Conservation (phyloP, 495 filamentous ascomycete species). For the Penicillium ochrochloron region DNA sequence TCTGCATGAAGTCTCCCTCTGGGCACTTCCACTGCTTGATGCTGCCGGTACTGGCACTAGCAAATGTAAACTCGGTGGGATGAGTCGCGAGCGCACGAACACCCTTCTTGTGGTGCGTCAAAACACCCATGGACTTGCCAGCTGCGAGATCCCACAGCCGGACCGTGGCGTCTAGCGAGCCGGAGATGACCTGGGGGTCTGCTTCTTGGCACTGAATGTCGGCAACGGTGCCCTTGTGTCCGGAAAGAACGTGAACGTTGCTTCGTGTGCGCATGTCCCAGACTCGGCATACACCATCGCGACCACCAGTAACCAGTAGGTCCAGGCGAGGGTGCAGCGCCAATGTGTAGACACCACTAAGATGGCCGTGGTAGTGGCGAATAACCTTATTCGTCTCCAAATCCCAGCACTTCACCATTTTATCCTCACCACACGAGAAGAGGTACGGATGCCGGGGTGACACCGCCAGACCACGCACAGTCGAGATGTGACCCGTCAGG, state of each 20-base stretch:
- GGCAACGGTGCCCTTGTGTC: constrained; percentile 88
- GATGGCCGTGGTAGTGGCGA: constrained; percentile 95
- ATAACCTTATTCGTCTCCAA: constrained; percentile 99
- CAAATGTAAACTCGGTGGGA: constrained; percentile 96
- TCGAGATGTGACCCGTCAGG: constrained; percentile 95
- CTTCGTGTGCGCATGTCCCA: constrained; percentile 98
- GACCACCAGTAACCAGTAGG: constrained; percentile 90
- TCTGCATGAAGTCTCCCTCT: constrained; percentile 98
- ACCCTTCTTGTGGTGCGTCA: constrained; percentile 99
- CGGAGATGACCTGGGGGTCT: constrained; percentile 92
- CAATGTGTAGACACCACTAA: constrained; percentile 94
- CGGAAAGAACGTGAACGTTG: constrained; percentile 91
- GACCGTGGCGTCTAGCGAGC: constrained; percentile 89
- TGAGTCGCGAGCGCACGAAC: constrained; percentile 86
- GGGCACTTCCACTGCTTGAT: constrained; percentile 99
- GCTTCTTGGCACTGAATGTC: constrained; percentile 92
- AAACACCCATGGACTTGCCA: constrained; percentile 91
- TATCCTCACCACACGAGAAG: constrained; percentile 97
- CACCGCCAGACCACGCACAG: constrained; percentile 90
- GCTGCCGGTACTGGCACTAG: constrained; percentile 82
- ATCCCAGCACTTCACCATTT: constrained; percentile 99
- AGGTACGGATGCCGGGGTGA: constrained; percentile 95
- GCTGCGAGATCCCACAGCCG: constrained; percentile 96
- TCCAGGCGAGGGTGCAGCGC: constrained; percentile 92
- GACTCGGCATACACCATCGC: constrained; percentile 91